phyloP scores from a whole-genome alignment of 805 yeast genomes.

The Pichia sporocuriosa region DNA sequence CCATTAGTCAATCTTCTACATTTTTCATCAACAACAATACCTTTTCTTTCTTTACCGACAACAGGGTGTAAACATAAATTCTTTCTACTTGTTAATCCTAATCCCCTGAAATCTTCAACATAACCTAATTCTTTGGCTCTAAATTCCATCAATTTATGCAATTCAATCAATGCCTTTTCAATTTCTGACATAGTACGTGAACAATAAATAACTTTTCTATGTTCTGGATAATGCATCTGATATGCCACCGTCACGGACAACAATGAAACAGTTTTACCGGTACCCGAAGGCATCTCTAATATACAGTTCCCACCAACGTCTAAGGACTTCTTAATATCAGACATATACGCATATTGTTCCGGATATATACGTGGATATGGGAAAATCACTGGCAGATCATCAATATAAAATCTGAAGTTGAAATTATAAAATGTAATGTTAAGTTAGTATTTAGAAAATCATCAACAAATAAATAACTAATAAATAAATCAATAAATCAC shows the following conservation, averaged over 20 bases:
- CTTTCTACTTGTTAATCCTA: slow-evolving; percentile 92
- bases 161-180: slow-evolving; percentile 91
- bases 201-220: slow-evolving; percentile 88
- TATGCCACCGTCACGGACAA: slow-evolving; percentile 90
- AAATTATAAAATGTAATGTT: background rate
- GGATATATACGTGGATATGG: slow-evolving; percentile 97
- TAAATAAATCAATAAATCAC: background rate
- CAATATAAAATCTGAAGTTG: slow-evolving; percentile 67
- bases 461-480: background rate
- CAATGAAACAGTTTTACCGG: slow-evolving; percentile 94
- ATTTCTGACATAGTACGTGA: slow-evolving; percentile 99
- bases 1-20: slow-evolving; percentile 95
- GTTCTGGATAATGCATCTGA: slow-evolving; percentile 90
- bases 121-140: slow-evolving; percentile 78
- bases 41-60: slow-evolving; percentile 82
- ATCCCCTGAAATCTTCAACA: slow-evolving; percentile 85
- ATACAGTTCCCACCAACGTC: slow-evolving; percentile 97
- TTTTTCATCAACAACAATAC: slow-evolving; percentile 89
- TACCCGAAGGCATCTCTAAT: slow-evolving; percentile 98
- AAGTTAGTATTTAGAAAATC: slow-evolving; percentile 11
- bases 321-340: slow-evolving; percentile 84
- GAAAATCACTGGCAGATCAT: slow-evolving; percentile 90
- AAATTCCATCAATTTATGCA: slow-evolving; percentile 81
- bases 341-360: slow-evolving; percentile 97
- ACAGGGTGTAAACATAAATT: slow-evolving; percentile 88